These are phyloP conservation scores for Bonia amplexicaulis DNA, from an alignment of 176 grass and related monocot species.

Conservation along the genomic window DNA sequence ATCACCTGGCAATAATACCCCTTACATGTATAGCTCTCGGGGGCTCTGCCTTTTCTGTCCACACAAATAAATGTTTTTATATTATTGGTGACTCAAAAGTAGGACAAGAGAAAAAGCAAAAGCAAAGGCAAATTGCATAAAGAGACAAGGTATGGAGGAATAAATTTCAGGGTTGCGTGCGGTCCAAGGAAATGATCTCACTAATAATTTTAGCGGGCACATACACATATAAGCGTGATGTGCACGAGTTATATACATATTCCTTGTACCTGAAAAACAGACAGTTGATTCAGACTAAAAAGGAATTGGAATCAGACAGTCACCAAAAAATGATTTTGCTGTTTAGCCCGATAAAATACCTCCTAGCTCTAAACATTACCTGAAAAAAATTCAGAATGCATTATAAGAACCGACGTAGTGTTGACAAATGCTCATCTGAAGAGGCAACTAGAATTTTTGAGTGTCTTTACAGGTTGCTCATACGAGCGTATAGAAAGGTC, in stretches of 20 bases:
- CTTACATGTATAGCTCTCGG: slow-evolving; percentile 22
- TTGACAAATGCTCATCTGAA: not conserved
- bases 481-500: too few relatives aligned
- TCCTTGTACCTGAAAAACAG: too few relatives aligned
- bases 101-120: not conserved
- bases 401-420: not conserved
- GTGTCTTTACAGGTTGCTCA: not conserved
- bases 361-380: not conserved
- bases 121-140: not conserved
- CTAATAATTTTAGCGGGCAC: too few relatives aligned
- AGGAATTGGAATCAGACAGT: not conserved
- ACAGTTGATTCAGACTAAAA: not conserved
- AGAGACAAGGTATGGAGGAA: not conserved
- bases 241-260: too few relatives aligned
- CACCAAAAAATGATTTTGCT: not conserved
- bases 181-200: not conserved
- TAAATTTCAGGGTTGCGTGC: not conserved
- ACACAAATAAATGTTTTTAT: not conserved
- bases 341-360: not conserved
- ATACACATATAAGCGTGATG: too few relatives aligned
- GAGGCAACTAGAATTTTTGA: not conserved
- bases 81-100: slow-evolving; percentile 25
- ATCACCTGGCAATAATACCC: too few relatives aligned
- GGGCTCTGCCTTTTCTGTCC: not conserved
- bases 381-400: not conserved